Conservation (phyloP, 495 filamentous ascomycete species). For the Pyrenula massariospora region DNA sequence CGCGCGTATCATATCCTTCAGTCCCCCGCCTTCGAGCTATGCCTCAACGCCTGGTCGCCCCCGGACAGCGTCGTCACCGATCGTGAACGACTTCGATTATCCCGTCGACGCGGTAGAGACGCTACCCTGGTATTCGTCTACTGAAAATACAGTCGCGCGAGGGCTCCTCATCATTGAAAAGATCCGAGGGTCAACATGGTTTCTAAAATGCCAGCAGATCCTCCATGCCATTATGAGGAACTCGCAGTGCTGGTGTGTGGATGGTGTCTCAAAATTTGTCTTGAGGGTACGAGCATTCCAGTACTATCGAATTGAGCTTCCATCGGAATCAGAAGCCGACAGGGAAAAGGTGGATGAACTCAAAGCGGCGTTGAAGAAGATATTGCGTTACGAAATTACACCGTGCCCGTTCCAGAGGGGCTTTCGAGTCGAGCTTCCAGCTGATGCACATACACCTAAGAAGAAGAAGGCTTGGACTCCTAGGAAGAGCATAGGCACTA, state of each 20-base stretch:
- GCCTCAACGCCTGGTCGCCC: slow-evolving; percentile 1
- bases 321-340: slow-evolving; percentile 48
- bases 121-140: slow-evolving; percentile 60
- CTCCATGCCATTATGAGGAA: slow-evolving; percentile 77
- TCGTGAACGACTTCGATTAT: slow-evolving; percentile 33
- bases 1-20: slow-evolving; percentile 55
- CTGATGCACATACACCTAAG: slow-evolving; percentile 50
- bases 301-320: slow-evolving; percentile 84
- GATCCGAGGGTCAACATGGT: slow-evolving; percentile 68
- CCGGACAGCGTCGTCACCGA: slow-evolving; percentile 27
- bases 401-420: slow-evolving; percentile 71
- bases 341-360: slow-evolving; percentile 46
- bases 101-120: slow-evolving; percentile 35
- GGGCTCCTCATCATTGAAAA: slow-evolving; percentile 71
- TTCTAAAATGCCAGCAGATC: slow-evolving; percentile 70
- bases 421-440: slow-evolving; percentile 66
- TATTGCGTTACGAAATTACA: slow-evolving; percentile 78
- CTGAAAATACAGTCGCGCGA: slow-evolving; percentile 72
- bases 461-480: slow-evolving; percentile 63
- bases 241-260: slow-evolving; percentile 87
- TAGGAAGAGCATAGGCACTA: slow-evolving; percentile 30
- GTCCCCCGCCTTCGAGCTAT: slow-evolving; percentile 17
- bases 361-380: slow-evolving; percentile 52
- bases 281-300: slow-evolving; percentile 65
- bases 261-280: slow-evolving; percentile 72